Base-by-base conservation (phyloP, 345 rosid genomes). In the Stellera chamaejasme region DNA sequence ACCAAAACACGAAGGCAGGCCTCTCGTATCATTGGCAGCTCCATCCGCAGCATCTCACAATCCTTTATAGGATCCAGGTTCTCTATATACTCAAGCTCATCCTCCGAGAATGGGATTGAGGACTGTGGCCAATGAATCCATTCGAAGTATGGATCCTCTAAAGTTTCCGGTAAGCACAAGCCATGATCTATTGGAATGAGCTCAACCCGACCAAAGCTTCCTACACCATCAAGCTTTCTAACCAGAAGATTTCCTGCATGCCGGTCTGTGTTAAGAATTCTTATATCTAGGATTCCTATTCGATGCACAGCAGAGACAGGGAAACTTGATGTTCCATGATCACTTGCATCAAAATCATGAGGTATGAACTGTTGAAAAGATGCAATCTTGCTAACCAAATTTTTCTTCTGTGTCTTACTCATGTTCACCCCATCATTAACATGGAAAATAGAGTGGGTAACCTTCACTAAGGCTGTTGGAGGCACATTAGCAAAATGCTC, bases 91-190 rank as follows among this genome's bases (percentile, higher is more conserved):
- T 85, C 84, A 51, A 94, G 86, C 72, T 94, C 99, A 71, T 83
- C 97, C 42, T 90, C 99, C 3, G 96, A 83, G 71, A 94, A 94
- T n/a, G 99, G 96, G 57, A 94, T 79, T 12, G 99, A 90, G 13
- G 99, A 92, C 66, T 90, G 97, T 42, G 99, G 99, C 99, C 97
- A 94, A 63, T 94, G 99, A 75, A 94, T 87, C 99, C 99, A 94
- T 74, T 94, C 97, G 6, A 94, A 87, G 63, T 94, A 94, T n/a
- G 99, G 99, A 64, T 94, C 99, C 74, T 94, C 99, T 68, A 94
- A 56, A 3, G 90, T 77, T 75, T 94, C 99, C 5, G 97, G 99
- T 68, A 94, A 70, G 77, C 99, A 90, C 59, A 94, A 90, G 12
- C 99, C 97, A 53, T 90, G 99, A 64, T 94, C 99, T 63, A 94